These are phyloP conservation scores for Penicillium psychrosexuale DNA, from an alignment of 2,329 filamentous ascomycete genomes.

Conservation along the genomic window DNA sequence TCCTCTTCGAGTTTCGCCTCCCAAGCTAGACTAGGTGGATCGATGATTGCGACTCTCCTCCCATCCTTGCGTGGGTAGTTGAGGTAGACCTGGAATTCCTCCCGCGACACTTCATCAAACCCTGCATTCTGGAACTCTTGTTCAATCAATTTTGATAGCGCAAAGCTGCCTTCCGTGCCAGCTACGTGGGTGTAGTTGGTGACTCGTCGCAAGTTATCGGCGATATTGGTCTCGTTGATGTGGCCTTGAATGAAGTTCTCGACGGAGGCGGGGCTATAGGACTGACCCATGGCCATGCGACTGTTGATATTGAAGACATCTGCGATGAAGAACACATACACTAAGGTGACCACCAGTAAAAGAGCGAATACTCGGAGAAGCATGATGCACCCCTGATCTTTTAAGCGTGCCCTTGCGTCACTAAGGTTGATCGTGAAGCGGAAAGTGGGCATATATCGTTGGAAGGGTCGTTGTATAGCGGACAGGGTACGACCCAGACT, in stretches of 20 bases:
- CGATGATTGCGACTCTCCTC: conserved; percentile 75
- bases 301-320: conserved; percentile 71
- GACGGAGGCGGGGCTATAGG: conserved; percentile 81
- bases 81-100: conserved; percentile 83
- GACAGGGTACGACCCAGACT: conserved; percentile 57
- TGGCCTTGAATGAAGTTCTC: conserved; percentile 69
- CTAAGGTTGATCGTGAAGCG: conserved; percentile 41
- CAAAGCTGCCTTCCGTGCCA: conserved; percentile 89
- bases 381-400: conserved; percentile 60
- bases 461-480: conserved; percentile 52
- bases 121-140: conserved; percentile 68
- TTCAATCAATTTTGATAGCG: conserved; percentile 78
- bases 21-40: conserved; percentile 67
- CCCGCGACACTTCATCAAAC: conserved; percentile 71
- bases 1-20: conserved; percentile 81
- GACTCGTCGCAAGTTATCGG: conserved; percentile 71
- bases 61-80: conserved; percentile 83
- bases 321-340: conserved; percentile 83
- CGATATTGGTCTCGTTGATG: conserved; percentile 67
- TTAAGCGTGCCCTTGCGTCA: conserved; percentile 31
- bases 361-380: conserved; percentile 72
- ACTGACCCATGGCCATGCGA: conserved; percentile 61
- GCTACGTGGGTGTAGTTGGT: conserved; percentile 86
- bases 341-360: conserved; percentile 68
- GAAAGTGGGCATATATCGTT: conserved; percentile 44